Conservation (phyloP, 805 yeast species). For the Ogataea nakhonphanomensis region DNA sequence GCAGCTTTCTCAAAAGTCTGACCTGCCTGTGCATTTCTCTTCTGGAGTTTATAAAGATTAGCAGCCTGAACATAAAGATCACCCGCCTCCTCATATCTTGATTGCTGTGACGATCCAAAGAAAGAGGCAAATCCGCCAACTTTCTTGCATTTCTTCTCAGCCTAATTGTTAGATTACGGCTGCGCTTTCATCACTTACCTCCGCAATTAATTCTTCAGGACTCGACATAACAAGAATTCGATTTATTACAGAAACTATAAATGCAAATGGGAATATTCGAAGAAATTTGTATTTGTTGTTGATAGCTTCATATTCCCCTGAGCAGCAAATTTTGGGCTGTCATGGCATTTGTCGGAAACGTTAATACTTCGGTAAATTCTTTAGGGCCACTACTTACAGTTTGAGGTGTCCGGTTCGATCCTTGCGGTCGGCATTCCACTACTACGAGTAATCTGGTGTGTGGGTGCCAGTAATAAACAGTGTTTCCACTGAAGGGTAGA, state of each 20-base stretch:
- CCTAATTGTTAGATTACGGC: slow-evolving; percentile 36
- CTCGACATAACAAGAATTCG: slow-evolving; percentile 26
- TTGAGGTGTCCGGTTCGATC: slow-evolving; percentile 44
- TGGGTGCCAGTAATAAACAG: slow-evolving; percentile 31
- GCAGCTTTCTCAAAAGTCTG: slow-evolving; percentile 84
- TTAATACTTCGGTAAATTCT: slow-evolving; percentile 21
- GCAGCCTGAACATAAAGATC: slow-evolving; percentile 92
- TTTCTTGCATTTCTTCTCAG: slow-evolving; percentile 66
- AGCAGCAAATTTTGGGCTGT: slow-evolving; percentile 23
- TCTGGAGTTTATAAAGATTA: slow-evolving; percentile 75
- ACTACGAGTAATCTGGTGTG: slow-evolving; percentile 34
- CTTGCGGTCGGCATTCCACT: slow-evolving; percentile 34
- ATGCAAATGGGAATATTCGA: not conserved
- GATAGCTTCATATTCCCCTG: not conserved
- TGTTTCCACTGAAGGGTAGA: slow-evolving; percentile 41
- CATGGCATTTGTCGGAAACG: slow-evolving; percentile 34
- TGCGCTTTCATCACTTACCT: slow-evolving; percentile 25
- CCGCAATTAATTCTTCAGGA: slow-evolving; percentile 32
- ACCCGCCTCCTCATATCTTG: slow-evolving; percentile 84
- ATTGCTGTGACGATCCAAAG: slow-evolving; percentile 59
- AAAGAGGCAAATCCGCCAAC: slow-evolving; percentile 65
- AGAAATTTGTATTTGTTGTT: not conserved
- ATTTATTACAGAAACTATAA: not conserved
- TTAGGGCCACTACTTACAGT: slow-evolving; percentile 23
- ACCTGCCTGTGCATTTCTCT: slow-evolving; percentile 75